Percentiles rank a stretch among this genome's conserved stretches.
These are phyloP conservation scores for Cajanus cajan DNA, from an alignment of 306 rosid species.

Conservation along the genomic window DNA sequence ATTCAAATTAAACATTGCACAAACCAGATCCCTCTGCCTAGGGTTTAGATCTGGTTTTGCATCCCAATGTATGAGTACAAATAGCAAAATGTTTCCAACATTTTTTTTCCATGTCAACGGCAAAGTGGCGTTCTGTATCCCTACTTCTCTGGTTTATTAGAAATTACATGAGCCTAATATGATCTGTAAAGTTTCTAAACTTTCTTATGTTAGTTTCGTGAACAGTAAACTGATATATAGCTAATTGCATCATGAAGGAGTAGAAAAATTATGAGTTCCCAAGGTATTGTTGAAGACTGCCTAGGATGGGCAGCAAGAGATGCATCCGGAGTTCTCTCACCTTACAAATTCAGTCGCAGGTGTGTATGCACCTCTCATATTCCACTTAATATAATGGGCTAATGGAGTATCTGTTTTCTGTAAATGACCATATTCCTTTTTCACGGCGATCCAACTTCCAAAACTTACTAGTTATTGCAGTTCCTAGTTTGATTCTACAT, in stretches of 20 bases:
- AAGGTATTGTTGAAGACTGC: slow-evolving; percentile 45
- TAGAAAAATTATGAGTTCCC: slow-evolving; percentile 47
- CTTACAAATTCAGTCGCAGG: slow-evolving; percentile 80
- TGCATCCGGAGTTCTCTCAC: slow-evolving; percentile 64
- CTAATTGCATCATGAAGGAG: slow-evolving; percentile 3
- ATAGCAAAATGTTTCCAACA: no score
- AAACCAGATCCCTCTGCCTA: no score
- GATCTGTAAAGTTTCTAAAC: no score
- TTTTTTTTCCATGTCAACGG: no score
- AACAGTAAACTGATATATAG: background rate
- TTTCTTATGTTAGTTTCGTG: background rate
- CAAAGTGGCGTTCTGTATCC: no score
- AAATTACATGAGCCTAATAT: background rate
- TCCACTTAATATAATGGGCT: slow-evolving; percentile 1
- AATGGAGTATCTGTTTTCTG: background rate
- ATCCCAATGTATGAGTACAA: no score
- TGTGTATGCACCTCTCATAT: background rate
- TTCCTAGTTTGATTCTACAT: slow-evolving; percentile 1
- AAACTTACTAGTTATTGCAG: background rate
- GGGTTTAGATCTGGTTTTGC: no score
- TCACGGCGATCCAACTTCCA: background rate
- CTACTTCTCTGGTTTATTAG: background rate
- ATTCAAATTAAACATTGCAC: no score
- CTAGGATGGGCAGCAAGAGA: slow-evolving; percentile 85
- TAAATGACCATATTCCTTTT: background rate